Percentiles rank a stretch among this genome's conserved stretches.
These are phyloP conservation scores for Auriscalpium orientale DNA, from an alignment of 768 basidiomycete genomes.

Conservation along the genomic window DNA sequence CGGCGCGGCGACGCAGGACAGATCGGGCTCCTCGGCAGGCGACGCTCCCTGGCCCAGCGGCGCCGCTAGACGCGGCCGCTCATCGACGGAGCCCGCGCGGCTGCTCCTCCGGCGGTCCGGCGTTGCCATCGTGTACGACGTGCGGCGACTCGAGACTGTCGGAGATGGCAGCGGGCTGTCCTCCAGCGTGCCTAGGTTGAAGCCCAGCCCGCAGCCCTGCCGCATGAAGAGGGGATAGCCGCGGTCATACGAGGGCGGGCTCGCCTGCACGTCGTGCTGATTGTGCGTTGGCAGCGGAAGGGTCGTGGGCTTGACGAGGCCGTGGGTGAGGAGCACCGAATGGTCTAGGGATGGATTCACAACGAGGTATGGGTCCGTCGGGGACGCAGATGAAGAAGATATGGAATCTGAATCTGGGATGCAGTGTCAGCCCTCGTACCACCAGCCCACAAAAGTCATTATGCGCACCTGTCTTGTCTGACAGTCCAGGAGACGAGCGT, in stretches of 20 bases:
- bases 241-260: not conserved
- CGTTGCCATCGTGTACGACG: no score
- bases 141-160: no score
- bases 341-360: conserved; percentile 13
- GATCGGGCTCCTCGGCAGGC: not conserved
- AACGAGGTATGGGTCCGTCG: conserved; percentile 11
- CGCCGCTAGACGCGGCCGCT: no score
- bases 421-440: not conserved
- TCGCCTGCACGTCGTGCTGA: conserved; percentile 7
- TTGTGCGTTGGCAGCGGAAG: conserved; percentile 8
- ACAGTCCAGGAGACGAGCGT: no score
- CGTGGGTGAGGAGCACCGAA: conserved; percentile 11
- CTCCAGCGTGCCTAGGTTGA: not conserved
- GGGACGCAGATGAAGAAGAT: not conserved
- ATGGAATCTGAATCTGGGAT: no score
- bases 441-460: not conserved
- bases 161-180: not conserved
- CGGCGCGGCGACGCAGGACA: conserved; percentile 1
- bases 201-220: not conserved
- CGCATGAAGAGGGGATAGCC: not conserved
- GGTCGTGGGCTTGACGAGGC: conserved; percentile 7
- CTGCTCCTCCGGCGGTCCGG: not conserved
- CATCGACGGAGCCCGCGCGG: not conserved
- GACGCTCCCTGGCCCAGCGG: not conserved
- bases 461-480: not conserved